A percentile compares a stretch with the other conserved stretches of the same genome.
phyloP scores from a whole-genome alignment of 306 rosid species.

The Begonia fuchsioides region DNA sequence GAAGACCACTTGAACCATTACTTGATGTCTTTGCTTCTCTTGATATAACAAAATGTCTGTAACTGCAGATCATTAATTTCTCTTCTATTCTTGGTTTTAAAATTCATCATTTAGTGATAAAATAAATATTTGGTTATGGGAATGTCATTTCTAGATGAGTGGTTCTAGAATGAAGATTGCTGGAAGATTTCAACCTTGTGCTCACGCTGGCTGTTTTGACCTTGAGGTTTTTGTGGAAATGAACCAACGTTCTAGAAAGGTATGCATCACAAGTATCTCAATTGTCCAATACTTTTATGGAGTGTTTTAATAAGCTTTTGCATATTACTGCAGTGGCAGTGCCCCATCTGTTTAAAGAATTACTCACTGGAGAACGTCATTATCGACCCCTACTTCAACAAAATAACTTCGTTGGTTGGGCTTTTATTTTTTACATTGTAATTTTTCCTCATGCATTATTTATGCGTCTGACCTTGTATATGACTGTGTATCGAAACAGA shows the following conservation, averaged over 20 bases:
- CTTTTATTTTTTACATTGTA: slow-evolving; percentile 5
- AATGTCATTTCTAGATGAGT: slow-evolving; percentile 49
- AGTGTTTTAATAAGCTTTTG: slow-evolving; percentile 10
- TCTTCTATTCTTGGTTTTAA: no score
- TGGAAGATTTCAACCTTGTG: slow-evolving; percentile 93
- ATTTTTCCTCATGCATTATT: not conserved
- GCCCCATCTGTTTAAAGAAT: slow-evolving; percentile 88
- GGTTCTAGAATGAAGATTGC: slow-evolving; percentile 98
- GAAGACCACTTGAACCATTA: no score
- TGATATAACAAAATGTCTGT: no score
- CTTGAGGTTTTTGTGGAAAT: slow-evolving; percentile 94
- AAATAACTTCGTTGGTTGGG: slow-evolving; percentile 57
- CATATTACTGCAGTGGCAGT: slow-evolving; percentile 87
- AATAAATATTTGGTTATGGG: no score
- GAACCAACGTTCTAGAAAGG: slow-evolving; percentile 97
- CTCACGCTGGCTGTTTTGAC: slow-evolving; percentile 93
- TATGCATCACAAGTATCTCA: not conserved
- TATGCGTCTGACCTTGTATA: not conserved
- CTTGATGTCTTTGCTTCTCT: no score
- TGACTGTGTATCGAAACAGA: slow-evolving; percentile 26
- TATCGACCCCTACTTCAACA: slow-evolving; percentile 85
- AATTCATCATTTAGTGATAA: no score
- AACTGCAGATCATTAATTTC: no score
- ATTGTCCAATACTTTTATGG: not conserved
- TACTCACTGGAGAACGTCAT: slow-evolving; percentile 76